Conservation (phyloP, 768 basidiomycete species). For the Amyloporia xantha region DNA sequence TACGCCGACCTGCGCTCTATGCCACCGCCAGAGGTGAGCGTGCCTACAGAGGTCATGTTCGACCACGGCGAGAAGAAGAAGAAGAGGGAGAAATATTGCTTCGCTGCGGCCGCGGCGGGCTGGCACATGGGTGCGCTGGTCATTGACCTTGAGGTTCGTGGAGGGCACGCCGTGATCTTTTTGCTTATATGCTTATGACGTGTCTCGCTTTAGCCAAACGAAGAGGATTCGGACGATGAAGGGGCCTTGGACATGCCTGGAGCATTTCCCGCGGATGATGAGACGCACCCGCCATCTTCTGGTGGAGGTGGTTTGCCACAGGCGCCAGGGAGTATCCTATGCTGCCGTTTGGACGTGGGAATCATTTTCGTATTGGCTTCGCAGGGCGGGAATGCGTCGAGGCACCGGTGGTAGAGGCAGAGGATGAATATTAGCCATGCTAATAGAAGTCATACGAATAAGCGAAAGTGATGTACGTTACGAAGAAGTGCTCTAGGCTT, state of each 20-base stretch:
- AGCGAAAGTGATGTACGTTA: too few species aligned
- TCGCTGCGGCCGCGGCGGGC: conserved; percentile 74
- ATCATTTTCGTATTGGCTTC: conserved; percentile 53
- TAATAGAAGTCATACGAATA: too few species aligned
- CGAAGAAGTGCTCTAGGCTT: too few species aligned
- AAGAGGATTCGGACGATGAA: conserved; percentile 26
- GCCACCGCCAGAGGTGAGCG: conserved; percentile 38
- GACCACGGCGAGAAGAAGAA: conserved; percentile 47
- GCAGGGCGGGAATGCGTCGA: conserved; percentile 34
- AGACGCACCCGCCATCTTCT: conserved; percentile 8
- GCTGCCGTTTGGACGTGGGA: conserved; percentile 9
- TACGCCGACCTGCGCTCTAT: too few species aligned
- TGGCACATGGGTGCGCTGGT: conserved; percentile 93
- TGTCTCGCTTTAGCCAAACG: too few species aligned
- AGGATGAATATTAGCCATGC: too few species aligned
- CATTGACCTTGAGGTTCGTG: conserved; percentile 67
- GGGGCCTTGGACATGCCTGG: conserved; percentile 25
- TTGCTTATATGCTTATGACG: background rate
- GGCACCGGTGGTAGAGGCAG: conserved; percentile 15
- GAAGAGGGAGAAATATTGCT: conserved; percentile 60
- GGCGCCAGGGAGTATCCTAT: conserved; percentile 11
- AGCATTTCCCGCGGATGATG: conserved; percentile 12
- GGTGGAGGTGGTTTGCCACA: conserved; percentile 8
- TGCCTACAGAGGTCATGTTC: conserved; percentile 70
- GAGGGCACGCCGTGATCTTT: too few species aligned